A percentile compares a stretch with the other conserved stretches of the same genome.
These are phyloP conservation scores for Alternaria novae-zelandiae DNA, from an alignment of 2,329 filamentous ascomycete genomes.

Conservation along the genomic window DNA sequence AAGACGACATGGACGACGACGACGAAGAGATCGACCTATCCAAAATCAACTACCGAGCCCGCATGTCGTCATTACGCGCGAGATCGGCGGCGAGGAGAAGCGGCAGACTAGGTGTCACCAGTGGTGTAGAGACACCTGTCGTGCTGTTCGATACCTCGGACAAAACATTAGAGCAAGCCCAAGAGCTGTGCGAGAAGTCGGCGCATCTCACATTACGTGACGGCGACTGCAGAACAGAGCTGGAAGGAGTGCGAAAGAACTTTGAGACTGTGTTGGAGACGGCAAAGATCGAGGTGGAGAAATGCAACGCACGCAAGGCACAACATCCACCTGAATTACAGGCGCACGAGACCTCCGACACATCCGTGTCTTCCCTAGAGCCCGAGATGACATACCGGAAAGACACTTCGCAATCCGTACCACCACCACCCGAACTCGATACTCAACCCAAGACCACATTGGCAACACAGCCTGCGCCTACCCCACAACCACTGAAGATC, in stretches of 20 bases:
- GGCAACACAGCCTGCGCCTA: constrained; percentile 5
- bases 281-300: constrained; percentile 54
- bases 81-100: constrained; percentile 26
- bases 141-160: constrained; percentile 69
- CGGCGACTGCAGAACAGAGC: constrained; percentile 80
- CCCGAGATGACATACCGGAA: constrained; percentile 21
- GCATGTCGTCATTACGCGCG: constrained; percentile 41
- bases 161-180: constrained; percentile 78
- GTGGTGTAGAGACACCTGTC: constrained; percentile 22
- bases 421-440: constrained; percentile 9
- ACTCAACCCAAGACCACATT: constrained; percentile 11
- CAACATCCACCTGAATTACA: constrained; percentile 15
- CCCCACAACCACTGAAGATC: constrained; percentile 21
- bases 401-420: constrained; percentile 20
- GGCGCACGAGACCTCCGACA: constrained; percentile 24
- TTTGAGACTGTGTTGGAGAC: constrained; percentile 68
- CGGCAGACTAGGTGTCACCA: constrained; percentile 8
- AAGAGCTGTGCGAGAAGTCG: constrained; percentile 81
- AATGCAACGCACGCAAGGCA: constrained; percentile 25
- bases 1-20: constrained; percentile 32
- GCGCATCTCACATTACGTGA: constrained; percentile 90
- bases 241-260: constrained; percentile 70
- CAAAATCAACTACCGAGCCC: constrained; percentile 48
- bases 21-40: constrained; percentile 36
- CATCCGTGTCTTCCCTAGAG: constrained; percentile 22